Percentiles rank a stretch among this genome's conserved stretches.
phyloP scores from a whole-genome alignment of 2,329 filamentous ascomycete genomes.

The Penicillium olsonii region DNA sequence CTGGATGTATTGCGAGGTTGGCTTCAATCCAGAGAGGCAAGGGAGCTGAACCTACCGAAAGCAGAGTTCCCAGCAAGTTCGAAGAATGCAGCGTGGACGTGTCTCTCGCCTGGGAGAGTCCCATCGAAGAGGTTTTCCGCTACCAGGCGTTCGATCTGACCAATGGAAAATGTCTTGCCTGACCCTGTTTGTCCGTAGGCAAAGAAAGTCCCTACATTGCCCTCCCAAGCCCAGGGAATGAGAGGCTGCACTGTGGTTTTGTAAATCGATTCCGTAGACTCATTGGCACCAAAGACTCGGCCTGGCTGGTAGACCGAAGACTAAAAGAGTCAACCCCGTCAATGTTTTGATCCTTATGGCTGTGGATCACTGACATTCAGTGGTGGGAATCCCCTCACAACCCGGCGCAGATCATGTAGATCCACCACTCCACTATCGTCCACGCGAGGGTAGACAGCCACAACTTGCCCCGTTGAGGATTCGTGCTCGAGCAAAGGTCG shows the following conservation, averaged over 20 bases:
- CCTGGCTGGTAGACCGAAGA: neutral
- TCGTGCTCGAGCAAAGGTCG: conserved; percentile 15
- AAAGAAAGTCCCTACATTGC: conserved; percentile 74
- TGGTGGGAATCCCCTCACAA: conserved; percentile 10
- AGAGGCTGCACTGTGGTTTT: conserved; percentile 43
- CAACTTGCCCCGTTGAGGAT: conserved; percentile 12
- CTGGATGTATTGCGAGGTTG: neutral
- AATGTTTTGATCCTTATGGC: neutral
- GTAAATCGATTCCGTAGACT: conserved; percentile 37
- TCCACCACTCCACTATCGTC: conserved; percentile 12
- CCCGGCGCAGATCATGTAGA: conserved; percentile 15
- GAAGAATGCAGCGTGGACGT: conserved; percentile 89
- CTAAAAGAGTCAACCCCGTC: neutral
- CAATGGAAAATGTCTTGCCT: conserved; percentile 96
- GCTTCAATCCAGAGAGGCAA: too few species aligned
- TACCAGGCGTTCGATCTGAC: conserved; percentile 68
- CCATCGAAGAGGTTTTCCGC: conserved; percentile 57
- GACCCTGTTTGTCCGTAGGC: conserved; percentile 96
- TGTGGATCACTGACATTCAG: conserved; percentile 15
- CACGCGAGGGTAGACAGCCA: conserved; percentile 9
- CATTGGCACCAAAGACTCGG: neutral
- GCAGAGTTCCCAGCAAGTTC: conserved; percentile 94
- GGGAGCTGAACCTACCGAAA: conserved; percentile 53
- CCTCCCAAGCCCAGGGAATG: conserved; percentile 50
- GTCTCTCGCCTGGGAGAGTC: conserved; percentile 32